These are phyloP conservation scores for Cutaneotrichosporon spelunceum DNA, from an alignment of 1,284 basidiomycete species.

Conservation along the genomic window DNA sequence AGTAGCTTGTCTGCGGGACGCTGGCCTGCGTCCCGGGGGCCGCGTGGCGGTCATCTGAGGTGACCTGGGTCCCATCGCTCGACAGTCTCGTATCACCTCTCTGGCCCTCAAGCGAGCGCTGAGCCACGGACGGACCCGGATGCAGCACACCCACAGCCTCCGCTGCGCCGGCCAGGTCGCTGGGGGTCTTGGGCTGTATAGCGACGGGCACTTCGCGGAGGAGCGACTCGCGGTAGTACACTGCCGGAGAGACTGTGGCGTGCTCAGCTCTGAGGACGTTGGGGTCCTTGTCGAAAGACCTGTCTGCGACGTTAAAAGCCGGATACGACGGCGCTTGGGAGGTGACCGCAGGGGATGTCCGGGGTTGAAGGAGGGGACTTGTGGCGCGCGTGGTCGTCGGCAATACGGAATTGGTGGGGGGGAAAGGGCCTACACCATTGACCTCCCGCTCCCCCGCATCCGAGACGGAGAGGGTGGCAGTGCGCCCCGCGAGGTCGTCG, in stretches of 20 bases:
- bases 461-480: not conserved
- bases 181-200: not conserved
- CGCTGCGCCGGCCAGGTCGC: not conserved
- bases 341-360: not conserved
- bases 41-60: too few species aligned
- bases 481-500: not conserved
- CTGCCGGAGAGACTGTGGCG: not conserved
- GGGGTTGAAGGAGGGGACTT: too few species aligned
- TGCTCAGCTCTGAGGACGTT: constrained; percentile 1
- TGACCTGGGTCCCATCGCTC: not conserved
- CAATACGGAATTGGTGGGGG: constrained; percentile 9
- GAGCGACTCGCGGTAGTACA: not conserved
- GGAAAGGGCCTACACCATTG: not conserved
- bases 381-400: not conserved
- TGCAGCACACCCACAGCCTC: not conserved
- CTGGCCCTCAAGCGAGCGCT: not conserved
- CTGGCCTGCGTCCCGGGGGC: not conserved
- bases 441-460: not conserved
- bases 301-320: constrained; percentile 11
- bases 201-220: not conserved
- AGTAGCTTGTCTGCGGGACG: not conserved
- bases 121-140: not conserved
- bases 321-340: not conserved
- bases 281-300: constrained; percentile 6
- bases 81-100: not conserved